Conservation (phyloP, 176 grass and related monocot genomes). For the Avena sativa region DNA sequence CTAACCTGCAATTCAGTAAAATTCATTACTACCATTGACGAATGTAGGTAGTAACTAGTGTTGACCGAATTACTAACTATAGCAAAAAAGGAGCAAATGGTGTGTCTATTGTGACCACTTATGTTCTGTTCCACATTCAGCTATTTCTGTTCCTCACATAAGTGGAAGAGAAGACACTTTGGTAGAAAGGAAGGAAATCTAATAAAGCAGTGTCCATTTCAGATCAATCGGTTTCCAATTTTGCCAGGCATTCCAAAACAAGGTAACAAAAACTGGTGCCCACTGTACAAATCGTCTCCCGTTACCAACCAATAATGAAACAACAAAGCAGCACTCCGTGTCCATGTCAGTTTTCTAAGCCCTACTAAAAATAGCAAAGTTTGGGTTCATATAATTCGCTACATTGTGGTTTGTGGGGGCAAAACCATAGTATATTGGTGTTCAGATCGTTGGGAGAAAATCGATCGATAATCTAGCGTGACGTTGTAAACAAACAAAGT, state of each 20-base stretch:
- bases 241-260: constrained; percentile 1
- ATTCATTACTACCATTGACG: too few species aligned
- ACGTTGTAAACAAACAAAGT: not conserved
- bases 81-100: constrained; percentile 33
- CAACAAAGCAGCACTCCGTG: not conserved
- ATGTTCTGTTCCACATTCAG: constrained; percentile 30
- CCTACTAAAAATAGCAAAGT: constrained; percentile 59
- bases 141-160: constrained; percentile 16
- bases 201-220: constrained; percentile 36
- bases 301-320: constrained; percentile 28
- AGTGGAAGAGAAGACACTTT: constrained; percentile 33
- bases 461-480: not conserved
- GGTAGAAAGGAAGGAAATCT: constrained; percentile 12
- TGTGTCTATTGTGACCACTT: constrained; percentile 7
- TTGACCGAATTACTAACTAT: constrained; percentile 8
- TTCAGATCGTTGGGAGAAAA: constrained; percentile 28
- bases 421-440: constrained; percentile 6
- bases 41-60: not conserved
- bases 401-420: constrained; percentile 31
- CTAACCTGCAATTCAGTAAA: constrained; percentile 66
- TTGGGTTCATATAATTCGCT: constrained; percentile 3
- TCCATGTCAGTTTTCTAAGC: constrained; percentile 29
- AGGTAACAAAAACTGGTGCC: not conserved
- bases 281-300: constrained; percentile 18
- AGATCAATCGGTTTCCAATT: constrained; percentile 32